Conservation (phyloP, 2,329 filamentous ascomycete species). For the Trichoderma arundinaceum region DNA sequence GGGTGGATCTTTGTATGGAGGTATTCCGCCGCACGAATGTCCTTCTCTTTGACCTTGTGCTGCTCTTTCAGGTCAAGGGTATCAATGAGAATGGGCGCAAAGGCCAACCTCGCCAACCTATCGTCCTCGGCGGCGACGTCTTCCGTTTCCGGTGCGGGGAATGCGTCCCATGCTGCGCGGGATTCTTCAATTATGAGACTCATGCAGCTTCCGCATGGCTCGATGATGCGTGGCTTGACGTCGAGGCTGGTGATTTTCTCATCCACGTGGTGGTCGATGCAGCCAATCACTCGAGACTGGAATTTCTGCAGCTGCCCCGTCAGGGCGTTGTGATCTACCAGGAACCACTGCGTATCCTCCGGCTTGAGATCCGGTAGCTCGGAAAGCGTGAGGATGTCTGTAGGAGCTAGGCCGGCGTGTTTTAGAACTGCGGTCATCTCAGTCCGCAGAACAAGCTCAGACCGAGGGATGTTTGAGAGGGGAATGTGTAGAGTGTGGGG, state of each 20-base stretch:
- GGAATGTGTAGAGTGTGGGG: slow-evolving; percentile 69
- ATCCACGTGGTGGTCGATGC: slow-evolving; percentile 81
- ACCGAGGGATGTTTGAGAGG: slow-evolving; percentile 70
- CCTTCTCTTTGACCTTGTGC: slow-evolving; percentile 68
- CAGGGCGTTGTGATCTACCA: slow-evolving; percentile 81
- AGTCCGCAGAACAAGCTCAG: slow-evolving; percentile 72
- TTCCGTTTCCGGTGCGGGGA: slow-evolving; percentile 43
- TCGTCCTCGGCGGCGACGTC: slow-evolving; percentile 51
- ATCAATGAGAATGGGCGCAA: slow-evolving; percentile 76
- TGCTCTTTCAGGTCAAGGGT: slow-evolving; percentile 68
- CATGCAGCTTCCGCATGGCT: slow-evolving; percentile 73
- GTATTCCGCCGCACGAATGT: slow-evolving; percentile 62
- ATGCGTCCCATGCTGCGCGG: slow-evolving; percentile 60
- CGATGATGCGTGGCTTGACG: slow-evolving; percentile 64
- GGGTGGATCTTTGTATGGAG: slow-evolving; percentile 58
- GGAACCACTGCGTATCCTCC: slow-evolving; percentile 68
- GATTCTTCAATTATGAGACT: slow-evolving; percentile 70
- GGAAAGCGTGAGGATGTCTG: slow-evolving; percentile 68
- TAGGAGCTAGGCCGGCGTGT: slow-evolving; percentile 61
- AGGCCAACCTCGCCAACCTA: slow-evolving; percentile 68
- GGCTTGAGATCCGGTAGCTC: slow-evolving; percentile 57
- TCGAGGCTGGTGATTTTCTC: slow-evolving; percentile 60
- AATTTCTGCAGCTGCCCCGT: slow-evolving; percentile 66
- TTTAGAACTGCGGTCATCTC: slow-evolving; percentile 72
- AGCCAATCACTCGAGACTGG: slow-evolving; percentile 61